phyloP scores from a whole-genome alignment of 2,329 filamentous ascomycete genomes.

The Colletotrichum tropicale region DNA sequence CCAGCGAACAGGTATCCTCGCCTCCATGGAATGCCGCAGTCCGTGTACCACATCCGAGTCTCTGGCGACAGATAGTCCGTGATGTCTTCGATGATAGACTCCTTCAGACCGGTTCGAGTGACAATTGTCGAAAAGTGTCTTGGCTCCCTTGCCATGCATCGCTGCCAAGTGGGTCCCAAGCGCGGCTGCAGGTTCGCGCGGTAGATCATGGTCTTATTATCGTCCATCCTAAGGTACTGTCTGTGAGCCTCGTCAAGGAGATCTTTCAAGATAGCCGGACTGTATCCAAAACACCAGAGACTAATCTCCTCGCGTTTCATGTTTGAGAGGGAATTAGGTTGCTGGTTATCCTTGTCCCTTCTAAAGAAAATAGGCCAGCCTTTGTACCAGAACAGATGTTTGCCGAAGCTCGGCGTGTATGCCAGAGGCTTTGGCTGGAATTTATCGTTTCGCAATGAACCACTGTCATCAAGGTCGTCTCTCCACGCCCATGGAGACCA shows the following conservation, averaged over 20 bases:
- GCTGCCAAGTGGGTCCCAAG: fast-evolving
- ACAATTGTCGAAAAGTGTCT: neutral
- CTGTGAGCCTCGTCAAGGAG: neutral
- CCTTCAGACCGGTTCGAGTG: neutral
- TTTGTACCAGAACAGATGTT: neutral
- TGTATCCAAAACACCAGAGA: neutral
- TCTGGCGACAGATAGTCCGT: neutral
- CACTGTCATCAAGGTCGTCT: neutral
- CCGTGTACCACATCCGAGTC: neutral
- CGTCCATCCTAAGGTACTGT: neutral
- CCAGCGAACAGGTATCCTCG: neutral
- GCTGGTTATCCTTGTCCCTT: neutral
- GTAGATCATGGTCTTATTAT: neutral
- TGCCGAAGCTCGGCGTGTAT: neutral
- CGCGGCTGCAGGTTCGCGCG: neutral
- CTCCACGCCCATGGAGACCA: neutral
- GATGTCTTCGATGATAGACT: neutral
- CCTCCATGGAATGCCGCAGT: neutral
- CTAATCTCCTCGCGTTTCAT: neutral
- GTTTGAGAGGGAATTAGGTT: neutral
- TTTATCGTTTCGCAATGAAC: neutral
- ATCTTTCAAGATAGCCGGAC: neutral
- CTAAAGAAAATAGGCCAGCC: neutral
- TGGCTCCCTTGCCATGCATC: neutral
- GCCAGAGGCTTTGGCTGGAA: neutral